phyloP scores from a whole-genome alignment of 2,329 filamentous ascomycete species.

The Talaromyces albobiverticillius region DNA sequence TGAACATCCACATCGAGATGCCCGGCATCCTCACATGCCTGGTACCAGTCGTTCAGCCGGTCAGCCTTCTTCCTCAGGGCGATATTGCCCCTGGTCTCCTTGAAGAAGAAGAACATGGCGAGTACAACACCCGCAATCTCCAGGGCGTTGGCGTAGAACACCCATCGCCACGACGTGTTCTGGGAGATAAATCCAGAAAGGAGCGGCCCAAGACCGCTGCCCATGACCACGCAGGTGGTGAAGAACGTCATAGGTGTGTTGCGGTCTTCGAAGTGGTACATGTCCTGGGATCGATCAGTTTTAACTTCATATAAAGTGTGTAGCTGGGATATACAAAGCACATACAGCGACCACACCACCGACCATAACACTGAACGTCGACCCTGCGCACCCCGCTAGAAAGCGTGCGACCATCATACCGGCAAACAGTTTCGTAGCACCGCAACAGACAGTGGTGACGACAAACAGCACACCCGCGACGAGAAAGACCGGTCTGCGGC shows the following conservation, averaged over 20 bases:
- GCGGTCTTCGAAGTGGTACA: conserved; percentile 68
- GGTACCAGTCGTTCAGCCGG: conserved; percentile 71
- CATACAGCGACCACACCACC: conserved; percentile 67
- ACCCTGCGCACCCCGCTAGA: background rate
- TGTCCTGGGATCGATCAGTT: conserved; percentile 57
- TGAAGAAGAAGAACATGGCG: conserved; percentile 63
- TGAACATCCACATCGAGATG: background rate
- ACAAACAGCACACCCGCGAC: background rate
- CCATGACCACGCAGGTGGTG: conserved; percentile 66
- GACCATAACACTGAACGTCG: conserved; percentile 71
- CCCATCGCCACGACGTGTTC: conserved; percentile 42
- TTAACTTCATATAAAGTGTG: too few species aligned
- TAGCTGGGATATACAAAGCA: too few species aligned
- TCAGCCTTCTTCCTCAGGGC: conserved; percentile 64
- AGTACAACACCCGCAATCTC: conserved; percentile 53
- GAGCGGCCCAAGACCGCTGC: conserved; percentile 58
- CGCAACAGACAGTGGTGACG: background rate
- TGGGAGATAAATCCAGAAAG: conserved; percentile 38
- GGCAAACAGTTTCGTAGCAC: background rate
- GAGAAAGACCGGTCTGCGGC: conserved; percentile 8
- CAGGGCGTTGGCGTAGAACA: conserved; percentile 40
- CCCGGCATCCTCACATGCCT: conserved; percentile 42
- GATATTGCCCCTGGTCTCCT: conserved; percentile 49
- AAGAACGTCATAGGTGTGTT: conserved; percentile 84
- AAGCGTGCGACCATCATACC: background rate